Evolutionary conservation across 257 asterid species (phyloP).

Genomic region (Nicotiana knightiana): DNA sequence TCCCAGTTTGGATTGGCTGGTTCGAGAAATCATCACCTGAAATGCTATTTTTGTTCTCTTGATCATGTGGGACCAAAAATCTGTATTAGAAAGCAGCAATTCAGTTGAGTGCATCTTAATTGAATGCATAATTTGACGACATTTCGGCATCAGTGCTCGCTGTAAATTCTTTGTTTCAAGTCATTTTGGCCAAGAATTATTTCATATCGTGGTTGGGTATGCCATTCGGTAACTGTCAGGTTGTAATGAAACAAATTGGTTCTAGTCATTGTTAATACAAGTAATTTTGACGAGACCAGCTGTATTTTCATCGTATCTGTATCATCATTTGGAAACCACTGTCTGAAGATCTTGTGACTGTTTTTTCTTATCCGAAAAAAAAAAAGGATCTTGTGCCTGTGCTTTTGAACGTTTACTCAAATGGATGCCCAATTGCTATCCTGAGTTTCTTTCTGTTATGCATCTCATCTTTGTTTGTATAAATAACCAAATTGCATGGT

Average conservation of each 20-base stretch:
- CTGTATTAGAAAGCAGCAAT: not conserved
- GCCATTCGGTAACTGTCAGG: not conserved
- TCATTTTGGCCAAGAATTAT: not conserved
- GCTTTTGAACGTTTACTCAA: not conserved
- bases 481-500: not conserved
- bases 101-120: conserved; percentile 1
- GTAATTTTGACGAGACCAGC: not conserved
- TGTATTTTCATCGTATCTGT: not conserved
- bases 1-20: conserved; percentile 94
- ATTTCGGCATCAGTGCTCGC: not conserved
- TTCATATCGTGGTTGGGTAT: not conserved
- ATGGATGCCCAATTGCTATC: not conserved
- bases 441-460: not conserved
- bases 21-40: conserved; percentile 81
- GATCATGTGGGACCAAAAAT: not conserved
- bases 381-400: not conserved
- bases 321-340: not conserved
- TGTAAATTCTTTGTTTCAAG: not conserved
- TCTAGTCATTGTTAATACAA: not conserved
- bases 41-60: not conserved
- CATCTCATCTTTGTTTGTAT: not conserved
- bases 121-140: conserved; percentile 6
- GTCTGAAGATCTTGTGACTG: not conserved
- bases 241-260: conserved; percentile 9
- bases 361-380: too few species aligned